phyloP scores from a whole-genome alignment of 805 yeast genomes.

The Cyberlindnera americana region DNA sequence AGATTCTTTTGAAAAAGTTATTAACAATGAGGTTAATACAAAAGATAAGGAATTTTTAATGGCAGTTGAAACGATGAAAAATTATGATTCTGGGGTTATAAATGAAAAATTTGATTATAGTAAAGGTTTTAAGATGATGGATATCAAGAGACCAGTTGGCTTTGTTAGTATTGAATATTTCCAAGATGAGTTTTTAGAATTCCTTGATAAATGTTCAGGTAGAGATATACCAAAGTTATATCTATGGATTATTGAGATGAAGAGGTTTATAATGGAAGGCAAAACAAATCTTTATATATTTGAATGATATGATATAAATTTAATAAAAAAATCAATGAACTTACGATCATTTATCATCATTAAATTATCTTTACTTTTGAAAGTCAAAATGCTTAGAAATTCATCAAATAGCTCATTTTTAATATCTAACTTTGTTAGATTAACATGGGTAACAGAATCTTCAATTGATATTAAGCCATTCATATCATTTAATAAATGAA shows the following conservation, averaged over 20 bases:
- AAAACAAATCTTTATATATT: neutral
- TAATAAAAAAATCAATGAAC: constrained; percentile 12
- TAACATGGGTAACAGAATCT: neutral
- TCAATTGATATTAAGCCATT: neutral
- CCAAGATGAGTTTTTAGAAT: neutral
- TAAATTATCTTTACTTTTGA: neutral
- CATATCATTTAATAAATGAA: neutral
- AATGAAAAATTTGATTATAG: too few relatives aligned
- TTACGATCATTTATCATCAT: neutral
- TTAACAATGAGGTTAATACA: neutral
- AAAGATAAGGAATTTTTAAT: neutral
- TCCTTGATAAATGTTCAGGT: neutral
- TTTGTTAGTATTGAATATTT: neutral
- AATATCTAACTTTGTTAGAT: neutral
- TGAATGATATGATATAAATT: constrained; percentile 4
- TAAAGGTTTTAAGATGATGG: too few relatives aligned
- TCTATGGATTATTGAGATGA: neutral
- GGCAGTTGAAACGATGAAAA: neutral
- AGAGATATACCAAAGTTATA: constrained; percentile 1
- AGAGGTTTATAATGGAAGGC: neutral
- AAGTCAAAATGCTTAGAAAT: neutral
- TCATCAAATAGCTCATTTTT: neutral
- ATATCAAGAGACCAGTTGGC: too few relatives aligned
- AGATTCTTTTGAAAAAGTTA: constrained; percentile 1
- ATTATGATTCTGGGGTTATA: too few relatives aligned